These are phyloP conservation scores for Starmerella potacharoeniae DNA, from an alignment of 805 yeast genomes.

Conservation along the genomic window DNA sequence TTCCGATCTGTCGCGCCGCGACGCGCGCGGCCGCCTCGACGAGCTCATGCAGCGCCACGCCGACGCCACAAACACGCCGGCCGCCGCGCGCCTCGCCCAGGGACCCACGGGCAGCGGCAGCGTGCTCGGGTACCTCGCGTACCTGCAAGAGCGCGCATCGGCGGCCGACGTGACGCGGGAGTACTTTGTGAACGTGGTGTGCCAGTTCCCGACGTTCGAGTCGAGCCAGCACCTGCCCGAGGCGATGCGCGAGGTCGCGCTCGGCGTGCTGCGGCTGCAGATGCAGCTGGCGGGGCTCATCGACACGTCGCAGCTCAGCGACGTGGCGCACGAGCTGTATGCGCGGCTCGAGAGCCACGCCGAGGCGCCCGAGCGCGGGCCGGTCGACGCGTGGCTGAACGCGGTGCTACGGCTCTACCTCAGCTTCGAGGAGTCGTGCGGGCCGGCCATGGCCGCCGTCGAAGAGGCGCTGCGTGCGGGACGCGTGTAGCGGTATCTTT, in stretches of 20 bases:
- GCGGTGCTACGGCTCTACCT: not conserved
- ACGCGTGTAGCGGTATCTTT: not conserved
- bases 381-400: not conserved
- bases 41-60: not conserved
- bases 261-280: not conserved
- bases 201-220: constrained; percentile 1
- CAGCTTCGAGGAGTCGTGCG: not conserved
- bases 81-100: not conserved
- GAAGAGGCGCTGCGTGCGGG: not conserved
- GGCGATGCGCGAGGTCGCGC: not conserved
- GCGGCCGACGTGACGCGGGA: not conserved
- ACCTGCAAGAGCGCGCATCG: not conserved
- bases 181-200: constrained; percentile 3
- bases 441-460: not conserved
- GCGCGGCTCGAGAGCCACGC: not conserved
- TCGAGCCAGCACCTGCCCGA: constrained; percentile 1
- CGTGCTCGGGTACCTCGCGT: not conserved
- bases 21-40: not conserved
- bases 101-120: not conserved
- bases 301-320: not conserved
- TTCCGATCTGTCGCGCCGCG: not conserved
- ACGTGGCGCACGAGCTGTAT: not conserved
- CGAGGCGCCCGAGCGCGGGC: not conserved
- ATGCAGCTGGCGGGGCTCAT: not conserved
- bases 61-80: not conserved